These are phyloP conservation scores for Pleurotus ostreatus DNA, from an alignment of 768 basidiomycete species.

Conservation along the genomic window DNA sequence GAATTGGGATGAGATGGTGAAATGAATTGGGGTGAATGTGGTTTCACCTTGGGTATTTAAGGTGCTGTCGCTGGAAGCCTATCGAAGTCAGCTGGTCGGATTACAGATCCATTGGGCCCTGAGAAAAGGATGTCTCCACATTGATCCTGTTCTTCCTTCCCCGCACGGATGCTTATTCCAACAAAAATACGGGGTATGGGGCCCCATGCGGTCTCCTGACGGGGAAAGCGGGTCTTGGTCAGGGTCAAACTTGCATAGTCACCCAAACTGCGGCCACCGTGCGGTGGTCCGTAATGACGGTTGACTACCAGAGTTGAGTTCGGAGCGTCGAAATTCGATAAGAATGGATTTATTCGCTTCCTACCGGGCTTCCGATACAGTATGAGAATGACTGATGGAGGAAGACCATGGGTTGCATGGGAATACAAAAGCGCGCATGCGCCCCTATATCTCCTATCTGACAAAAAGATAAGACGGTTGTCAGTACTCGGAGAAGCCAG, in stretches of 20 bases:
- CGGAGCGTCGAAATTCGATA: too few species aligned
- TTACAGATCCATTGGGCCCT: not conserved
- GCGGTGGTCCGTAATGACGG: too few species aligned
- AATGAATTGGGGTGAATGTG: not conserved
- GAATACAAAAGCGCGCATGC: too few species aligned
- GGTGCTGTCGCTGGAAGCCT: not conserved
- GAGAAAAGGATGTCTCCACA: not conserved
- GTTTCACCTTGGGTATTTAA: not conserved
- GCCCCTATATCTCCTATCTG: too few species aligned
- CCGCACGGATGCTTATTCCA: not conserved
- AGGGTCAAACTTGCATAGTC: not conserved
- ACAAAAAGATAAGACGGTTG: too few species aligned
- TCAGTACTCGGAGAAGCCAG: too few species aligned
- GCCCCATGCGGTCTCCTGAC: constrained; percentile 5
- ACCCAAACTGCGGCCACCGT: too few species aligned
- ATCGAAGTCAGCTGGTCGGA: constrained; percentile 7
- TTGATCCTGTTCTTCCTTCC: not conserved
- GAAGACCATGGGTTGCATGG: too few species aligned
- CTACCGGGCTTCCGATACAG: too few species aligned
- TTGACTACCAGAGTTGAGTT: too few species aligned
- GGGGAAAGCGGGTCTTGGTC: not conserved
- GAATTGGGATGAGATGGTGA: not conserved
- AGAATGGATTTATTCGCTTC: too few species aligned
- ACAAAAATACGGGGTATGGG: constrained; percentile 7
- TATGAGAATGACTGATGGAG: too few species aligned